Evolutionary conservation across 257 asterid species (phyloP), one percentile per base, ranked within the genome.

Genomic region (Mentha longifolia): DNA sequence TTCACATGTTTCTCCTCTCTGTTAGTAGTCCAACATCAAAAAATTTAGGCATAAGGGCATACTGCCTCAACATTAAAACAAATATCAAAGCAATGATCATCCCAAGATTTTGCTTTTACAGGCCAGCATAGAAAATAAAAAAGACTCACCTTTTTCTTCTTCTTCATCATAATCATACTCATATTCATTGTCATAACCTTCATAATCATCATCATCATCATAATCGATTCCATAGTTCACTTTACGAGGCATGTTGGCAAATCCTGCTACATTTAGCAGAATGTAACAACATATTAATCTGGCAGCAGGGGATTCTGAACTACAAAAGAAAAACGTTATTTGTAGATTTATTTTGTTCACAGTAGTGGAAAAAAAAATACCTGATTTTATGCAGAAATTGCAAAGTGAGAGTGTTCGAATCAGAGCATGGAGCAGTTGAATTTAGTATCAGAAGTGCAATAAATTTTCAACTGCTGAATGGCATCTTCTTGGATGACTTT

Each of bases 171-270:
- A 69, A 67, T 67, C 82, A 68, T 79, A 65, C 25, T 81, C 86
- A 68, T 86, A 84, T 9, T 83, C 94, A 61, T 89, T 61, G 56
- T 83, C 82, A 12, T 87, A 78, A 74, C 76, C 94, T 49, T 85
- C 90, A 73, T 82, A 74, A 30, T 12, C 77, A 77, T 74, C 92
- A 66, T 70, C 82, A 43, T 86, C 89, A 62, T 84, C 86, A 56
- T 81, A 80, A 76, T 78, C 84, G 70, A 78, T 45, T 71, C 90
- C 85, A 42, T 68, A 78, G 49, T 65, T 59, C 49, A 74, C 86
- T 82, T 94, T 94, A 57, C 94, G 98, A 73, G 96, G 96, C 98
- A 94, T 94, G 72, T 65, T 71, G 63, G 67, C 68, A 47, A 74
- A 76, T 73, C 80, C 95, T 83, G 77, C 41, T 39, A 62, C 19